Percentiles rank a stretch among this genome's conserved stretches.
Conservation (phyloP, 495 filamentous ascomycete genomes). For the Cenococcum geophilum region DNA sequence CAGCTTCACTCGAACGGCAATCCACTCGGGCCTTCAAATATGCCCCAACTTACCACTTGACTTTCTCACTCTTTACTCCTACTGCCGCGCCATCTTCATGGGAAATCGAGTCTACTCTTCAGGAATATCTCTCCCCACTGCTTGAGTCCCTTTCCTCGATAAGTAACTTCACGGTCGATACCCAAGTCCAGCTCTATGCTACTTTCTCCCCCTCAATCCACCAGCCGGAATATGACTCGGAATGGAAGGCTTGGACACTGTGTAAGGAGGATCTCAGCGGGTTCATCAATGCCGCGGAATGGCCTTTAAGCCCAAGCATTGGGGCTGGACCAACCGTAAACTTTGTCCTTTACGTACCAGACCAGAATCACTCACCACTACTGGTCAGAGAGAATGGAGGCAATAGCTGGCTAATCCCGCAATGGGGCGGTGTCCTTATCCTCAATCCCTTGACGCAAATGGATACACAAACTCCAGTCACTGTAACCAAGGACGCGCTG, state of each 20-base stretch:
- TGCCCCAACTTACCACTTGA: conserved; percentile 88
- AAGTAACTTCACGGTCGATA: conserved; percentile 94
- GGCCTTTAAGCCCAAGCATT: conserved; percentile 92
- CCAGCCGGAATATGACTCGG: conserved; percentile 49
- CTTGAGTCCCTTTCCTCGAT: conserved; percentile 70
- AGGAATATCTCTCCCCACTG: conserved; percentile 74
- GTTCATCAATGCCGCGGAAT: conserved; percentile 97
- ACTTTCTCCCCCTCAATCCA: conserved; percentile 67
- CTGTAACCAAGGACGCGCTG: conserved; percentile 56
- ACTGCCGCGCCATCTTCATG: conserved; percentile 72
- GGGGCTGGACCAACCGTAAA: conserved; percentile 89
- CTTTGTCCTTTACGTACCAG: conserved; percentile 81
- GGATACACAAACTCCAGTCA: conserved; percentile 30
- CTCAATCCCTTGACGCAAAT: conserved; percentile 51
- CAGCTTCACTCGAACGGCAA: conserved; percentile 50
- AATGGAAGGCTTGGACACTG: conserved; percentile 55
- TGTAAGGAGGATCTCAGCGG: conserved; percentile 82
- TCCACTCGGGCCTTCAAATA: conserved; percentile 83
- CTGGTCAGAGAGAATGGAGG: conserved; percentile 64
- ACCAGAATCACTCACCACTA: conserved; percentile 54
- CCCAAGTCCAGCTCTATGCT: conserved; percentile 91
- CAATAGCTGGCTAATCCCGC: conserved; percentile 88
- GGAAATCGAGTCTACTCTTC: conserved; percentile 81
- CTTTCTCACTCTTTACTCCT: conserved; percentile 89
- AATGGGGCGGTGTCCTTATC: conserved; percentile 92